Evolutionary conservation across 1,139 yeast genomes (phyloP).

Genomic region (Debaryomyces udenii): DNA sequence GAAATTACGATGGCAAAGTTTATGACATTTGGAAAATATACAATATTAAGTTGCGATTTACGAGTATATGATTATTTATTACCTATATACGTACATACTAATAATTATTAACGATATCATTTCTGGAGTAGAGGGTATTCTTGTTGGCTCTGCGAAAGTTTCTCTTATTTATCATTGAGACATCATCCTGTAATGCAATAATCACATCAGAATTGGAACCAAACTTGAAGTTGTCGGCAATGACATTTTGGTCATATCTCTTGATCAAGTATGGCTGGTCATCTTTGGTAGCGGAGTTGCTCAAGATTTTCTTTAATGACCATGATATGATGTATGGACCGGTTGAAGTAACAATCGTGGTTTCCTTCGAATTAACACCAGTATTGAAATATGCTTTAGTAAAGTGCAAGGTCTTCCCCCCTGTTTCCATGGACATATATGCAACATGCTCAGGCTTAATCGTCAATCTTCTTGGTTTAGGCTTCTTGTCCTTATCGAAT

Average conservation of each 20-base stretch:
- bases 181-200: slow-evolving; percentile 72
- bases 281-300: slow-evolving; percentile 37
- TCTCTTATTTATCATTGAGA: slow-evolving; percentile 61
- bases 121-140: slow-evolving; percentile 19
- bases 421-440: slow-evolving; percentile 57
- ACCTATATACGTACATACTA: slow-evolving; percentile 12
- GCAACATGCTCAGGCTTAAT: slow-evolving; percentile 75
- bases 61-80: not conserved
- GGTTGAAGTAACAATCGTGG: slow-evolving; percentile 71
- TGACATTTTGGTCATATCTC: slow-evolving; percentile 61
- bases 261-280: slow-evolving; percentile 63
- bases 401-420: slow-evolving; percentile 53
- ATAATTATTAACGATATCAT: slow-evolving; percentile 30
- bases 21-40: not conserved
- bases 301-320: slow-evolving; percentile 65
- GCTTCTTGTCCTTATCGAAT: slow-evolving; percentile 68
- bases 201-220: slow-evolving; percentile 73
- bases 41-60: no score
- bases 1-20: no score
- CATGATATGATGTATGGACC: slow-evolving; percentile 85
- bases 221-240: slow-evolving; percentile 78
- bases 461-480: slow-evolving; percentile 68
- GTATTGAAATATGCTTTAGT: slow-evolving; percentile 79
- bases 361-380: slow-evolving; percentile 64
- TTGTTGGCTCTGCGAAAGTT: slow-evolving; percentile 56